Percentiles rank a stretch among this genome's conserved stretches.
phyloP scores from a whole-genome alignment of 371 early-diverging fungal genomes.

The Actinomortierella ambigua region DNA sequence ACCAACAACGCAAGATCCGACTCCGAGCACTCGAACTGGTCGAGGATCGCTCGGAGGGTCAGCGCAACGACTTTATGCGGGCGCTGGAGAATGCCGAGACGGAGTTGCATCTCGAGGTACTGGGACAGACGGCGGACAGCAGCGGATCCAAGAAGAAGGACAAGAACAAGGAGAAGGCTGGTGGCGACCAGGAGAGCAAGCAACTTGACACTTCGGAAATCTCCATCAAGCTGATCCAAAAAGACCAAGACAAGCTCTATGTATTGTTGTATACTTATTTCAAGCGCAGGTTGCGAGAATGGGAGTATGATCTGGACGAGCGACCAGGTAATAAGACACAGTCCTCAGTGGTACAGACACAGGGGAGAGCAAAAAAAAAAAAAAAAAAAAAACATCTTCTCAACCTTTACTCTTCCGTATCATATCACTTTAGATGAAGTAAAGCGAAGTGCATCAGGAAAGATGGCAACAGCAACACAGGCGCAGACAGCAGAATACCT shows the following conservation, averaged over 20 bases:
- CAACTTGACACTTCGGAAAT: slow-evolving; percentile 62
- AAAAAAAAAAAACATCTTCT: neutral
- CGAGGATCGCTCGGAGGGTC: slow-evolving; percentile 86
- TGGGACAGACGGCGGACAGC: slow-evolving; percentile 61
- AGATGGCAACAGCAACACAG: slow-evolving; percentile 80
- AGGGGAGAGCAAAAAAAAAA: neutral
- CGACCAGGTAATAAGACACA: slow-evolving; percentile 59
- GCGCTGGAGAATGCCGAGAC: slow-evolving; percentile 86
- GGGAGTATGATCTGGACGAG: slow-evolving; percentile 83
- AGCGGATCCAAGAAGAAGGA: slow-evolving; percentile 42
- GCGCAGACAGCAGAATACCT: slow-evolving; percentile 89
- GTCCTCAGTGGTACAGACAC: neutral
- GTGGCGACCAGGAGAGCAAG: slow-evolving; percentile 6
- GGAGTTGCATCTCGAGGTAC: slow-evolving; percentile 76
- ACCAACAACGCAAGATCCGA: slow-evolving; percentile 80
- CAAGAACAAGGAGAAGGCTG: slow-evolving; percentile 53
- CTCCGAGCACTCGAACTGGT: slow-evolving; percentile 84
- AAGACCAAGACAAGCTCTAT: slow-evolving; percentile 76
- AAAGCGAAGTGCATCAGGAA: slow-evolving; percentile 75
- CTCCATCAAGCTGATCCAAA: slow-evolving; percentile 67
- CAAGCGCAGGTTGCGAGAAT: slow-evolving; percentile 81
- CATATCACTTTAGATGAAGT: slow-evolving; percentile 54
- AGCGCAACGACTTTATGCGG: slow-evolving; percentile 89
- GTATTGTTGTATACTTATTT: slow-evolving; percentile 84
- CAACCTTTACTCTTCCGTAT: neutral